phyloP scores from a whole-genome alignment of 2,329 filamentous ascomycete species.

The Neofusicoccum parvum region DNA sequence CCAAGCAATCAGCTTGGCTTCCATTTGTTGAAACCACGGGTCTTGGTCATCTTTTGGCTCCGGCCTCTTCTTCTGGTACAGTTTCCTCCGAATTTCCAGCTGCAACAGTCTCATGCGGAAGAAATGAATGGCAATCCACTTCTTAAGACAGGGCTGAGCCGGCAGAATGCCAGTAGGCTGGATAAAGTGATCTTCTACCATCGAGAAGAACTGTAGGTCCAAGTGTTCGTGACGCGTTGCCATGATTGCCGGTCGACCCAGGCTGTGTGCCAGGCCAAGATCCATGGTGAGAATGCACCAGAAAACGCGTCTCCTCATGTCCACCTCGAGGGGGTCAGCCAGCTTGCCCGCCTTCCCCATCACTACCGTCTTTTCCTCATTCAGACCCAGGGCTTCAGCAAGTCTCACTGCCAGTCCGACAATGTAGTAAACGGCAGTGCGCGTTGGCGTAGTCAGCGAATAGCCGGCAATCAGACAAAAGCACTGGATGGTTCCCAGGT shows the following conservation, averaged over 20 bases:
- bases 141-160: constrained; percentile 74
- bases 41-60: constrained; percentile 78
- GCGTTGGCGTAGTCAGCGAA: constrained; percentile 86
- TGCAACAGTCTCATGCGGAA: constrained; percentile 88
- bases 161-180: constrained; percentile 73
- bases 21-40: constrained; percentile 84
- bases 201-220: constrained; percentile 82
- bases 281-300: constrained; percentile 92
- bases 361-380: constrained; percentile 84
- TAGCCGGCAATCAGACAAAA: constrained; percentile 86
- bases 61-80: constrained; percentile 81
- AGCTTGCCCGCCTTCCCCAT: constrained; percentile 61
- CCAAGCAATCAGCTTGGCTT: constrained; percentile 78
- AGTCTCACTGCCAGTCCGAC: constrained; percentile 85
- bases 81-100: constrained; percentile 79
- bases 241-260: constrained; percentile 85
- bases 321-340: constrained; percentile 73
- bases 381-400: constrained; percentile 83
- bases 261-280: constrained; percentile 79
- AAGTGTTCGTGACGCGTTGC: constrained; percentile 80
- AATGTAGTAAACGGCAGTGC: constrained; percentile 91
- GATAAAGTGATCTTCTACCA: constrained; percentile 81
- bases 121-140: constrained; percentile 88
- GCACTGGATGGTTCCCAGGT: constrained; percentile 87
- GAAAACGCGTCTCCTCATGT: constrained; percentile 84